Base-by-base conservation (phyloP, 2,329 filamentous ascomycete genomes). In the Aureobasidium lini region DNA sequence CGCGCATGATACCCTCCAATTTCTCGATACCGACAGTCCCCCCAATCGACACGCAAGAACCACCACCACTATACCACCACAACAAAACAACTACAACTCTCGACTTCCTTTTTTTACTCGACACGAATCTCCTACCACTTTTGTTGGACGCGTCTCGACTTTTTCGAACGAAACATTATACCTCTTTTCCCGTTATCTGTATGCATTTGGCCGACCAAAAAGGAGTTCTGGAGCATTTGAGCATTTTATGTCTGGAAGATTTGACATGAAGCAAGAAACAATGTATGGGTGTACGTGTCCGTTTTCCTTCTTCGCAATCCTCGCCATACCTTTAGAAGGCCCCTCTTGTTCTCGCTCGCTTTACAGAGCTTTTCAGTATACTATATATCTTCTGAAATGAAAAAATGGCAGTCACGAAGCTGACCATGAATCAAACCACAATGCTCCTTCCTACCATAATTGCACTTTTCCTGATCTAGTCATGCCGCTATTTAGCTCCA, bases 1-100 rank as follows among this genome's bases (percentile, higher is more conserved):
- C 54, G 43, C 43, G 54, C 43, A 39, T 57, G 54, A 54, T 54
- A 54, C 50, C 50, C 50, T 18, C 23, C 36, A 3, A 15, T 15
- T 54, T 54, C 18, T 28, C 49, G 49, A 52, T 23, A 52, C 37
- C 50, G 39, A 54, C 50, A 54, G 50, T 54, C 29, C 50, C 37
- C 15, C 15, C 6, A n/a, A 13, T 40, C 37, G 37, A 13, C 16
- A 44, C 42, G 8, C 7, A 23, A 44, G 15, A 28, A 18, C 8
- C 16, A 18, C 18, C n/a, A 16, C 11, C 11, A 13, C 23, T 11
- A 42, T 40, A 31, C 13, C 28, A 31, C 15, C 18, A 31, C n/a
- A 7, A n/a, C 6, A 39, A 42, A 13, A 42, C 32, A 42, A 15
- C 28, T n/a, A 52, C 37, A 32, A 54, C 37, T 8, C 28, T 16